A percentile compares a stretch with the other conserved stretches of the same genome.
Evolutionary conservation across 768 basidiomycete species (phyloP).

Genomic region (Mycena epipterygia): DNA sequence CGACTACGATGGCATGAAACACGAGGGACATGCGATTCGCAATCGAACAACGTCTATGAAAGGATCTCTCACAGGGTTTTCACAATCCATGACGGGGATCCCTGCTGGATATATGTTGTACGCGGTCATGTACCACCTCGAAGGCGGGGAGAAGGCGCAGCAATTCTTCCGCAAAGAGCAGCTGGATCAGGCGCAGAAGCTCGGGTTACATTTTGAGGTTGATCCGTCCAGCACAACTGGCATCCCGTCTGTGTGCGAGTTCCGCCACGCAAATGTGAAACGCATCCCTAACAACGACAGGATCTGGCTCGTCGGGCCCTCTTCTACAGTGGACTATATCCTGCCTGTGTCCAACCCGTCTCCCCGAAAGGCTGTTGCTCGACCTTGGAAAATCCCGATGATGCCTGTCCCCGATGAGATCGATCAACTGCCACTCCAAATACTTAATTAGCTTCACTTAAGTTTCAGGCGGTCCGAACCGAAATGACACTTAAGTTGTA

Average conservation of each 20-base stretch:
- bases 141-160: slow-evolving; percentile 11
- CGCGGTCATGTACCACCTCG: slow-evolving; percentile 10
- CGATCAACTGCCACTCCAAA: no score
- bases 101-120: slow-evolving; percentile 1
- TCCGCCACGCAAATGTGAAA: neutral
- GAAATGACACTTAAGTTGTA: neutral
- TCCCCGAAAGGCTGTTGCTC: no score
- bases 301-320: no score
- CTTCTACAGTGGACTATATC: no score
- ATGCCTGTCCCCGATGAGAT: no score
- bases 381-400: no score
- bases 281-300: no score
- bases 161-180: slow-evolving; percentile 13
- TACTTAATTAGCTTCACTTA: no score
- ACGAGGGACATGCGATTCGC: slow-evolving; percentile 11
- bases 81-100: neutral
- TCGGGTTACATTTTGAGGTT: neutral
- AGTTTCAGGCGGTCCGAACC: no score
- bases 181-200: neutral
- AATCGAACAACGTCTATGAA: neutral
- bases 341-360: no score
- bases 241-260: neutral
- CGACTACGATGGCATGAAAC: slow-evolving; percentile 18
- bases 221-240: neutral
- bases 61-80: slow-evolving; percentile 8